Base-by-base conservation (phyloP, 2,329 filamentous ascomycete species). In the Microsporum ferrugineum region DNA sequence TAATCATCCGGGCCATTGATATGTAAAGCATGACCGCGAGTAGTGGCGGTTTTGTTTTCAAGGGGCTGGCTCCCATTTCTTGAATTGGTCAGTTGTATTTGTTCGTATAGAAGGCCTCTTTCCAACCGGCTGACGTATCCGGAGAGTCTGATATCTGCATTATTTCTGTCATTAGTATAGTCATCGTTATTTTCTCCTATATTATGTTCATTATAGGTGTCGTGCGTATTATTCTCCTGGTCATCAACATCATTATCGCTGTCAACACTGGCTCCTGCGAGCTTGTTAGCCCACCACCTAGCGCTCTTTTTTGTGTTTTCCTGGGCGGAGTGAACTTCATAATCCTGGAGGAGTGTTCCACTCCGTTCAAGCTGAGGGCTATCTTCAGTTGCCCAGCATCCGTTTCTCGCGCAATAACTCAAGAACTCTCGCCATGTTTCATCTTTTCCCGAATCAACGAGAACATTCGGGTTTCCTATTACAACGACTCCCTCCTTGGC, bases 401-500 rank as follows among this genome's bases (percentile, higher is more conserved):
- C 71, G 62, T 76, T 76, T 45, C 76, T 64, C 56, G 63, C 64
- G 64, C 75, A 76, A 64, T 76, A 76, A 5, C 65, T 66, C 60
- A 77, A 45, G 60, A 73, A 76, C 6, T 63, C 63, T 27, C 64
- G 62, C 77, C 77, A 78, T 57, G 68, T 63, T 33, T 69, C 64
- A 64, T 78, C 76, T 31, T 62, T 63, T 12, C 62, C 63, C 6
- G 59, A 60, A n/a, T 63, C 60, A 8, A 64, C 66, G 55, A 78
- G 63, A 6, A 77, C 68, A 51, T 68, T 66, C 4, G 73, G 73
- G 62, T 71, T 75, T 0, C 76, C 76, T 56, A 78, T 69, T 3
- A 78, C 73, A 14, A 78, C 61, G 5, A 78, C 65, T 1, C 68
- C 76, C 64, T 77, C 71, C 63, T 72, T 77, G 1, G 76, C 75